Evolutionary conservation across 2,329 filamentous ascomycete species (phyloP).

Genomic region (Didymella sp.): DNA sequence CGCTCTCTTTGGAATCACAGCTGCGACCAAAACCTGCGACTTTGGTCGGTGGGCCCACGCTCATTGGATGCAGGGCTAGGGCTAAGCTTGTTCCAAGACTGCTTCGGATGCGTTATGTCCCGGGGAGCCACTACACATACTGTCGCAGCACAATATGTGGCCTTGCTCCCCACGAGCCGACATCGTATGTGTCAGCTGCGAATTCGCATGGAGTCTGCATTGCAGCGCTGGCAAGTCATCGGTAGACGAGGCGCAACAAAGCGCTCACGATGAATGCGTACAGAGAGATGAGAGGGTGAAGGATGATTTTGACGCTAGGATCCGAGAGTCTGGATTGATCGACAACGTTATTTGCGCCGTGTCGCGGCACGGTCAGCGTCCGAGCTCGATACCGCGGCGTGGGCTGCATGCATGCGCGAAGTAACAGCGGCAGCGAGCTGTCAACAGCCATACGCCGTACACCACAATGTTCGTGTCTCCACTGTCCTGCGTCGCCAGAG

Average conservation of each 20-base stretch:
- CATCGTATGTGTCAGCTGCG: conserved; percentile 14
- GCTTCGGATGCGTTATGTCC: conserved; percentile 45
- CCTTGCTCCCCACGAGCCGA: conserved; percentile 6
- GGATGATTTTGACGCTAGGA: conserved; percentile 7
- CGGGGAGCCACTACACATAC: conserved; percentile 39
- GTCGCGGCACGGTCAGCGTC: conserved; percentile 8
- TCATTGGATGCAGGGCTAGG: conserved; percentile 32
- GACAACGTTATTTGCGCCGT: conserved; percentile 20
- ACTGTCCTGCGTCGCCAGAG: not conserved
- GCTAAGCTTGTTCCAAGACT: conserved; percentile 45
- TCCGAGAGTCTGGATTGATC: conserved; percentile 21
- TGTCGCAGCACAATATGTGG: conserved; percentile 29
- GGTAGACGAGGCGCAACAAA: conserved; percentile 5
- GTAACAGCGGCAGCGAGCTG: not conserved
- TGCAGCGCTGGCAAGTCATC: not conserved
- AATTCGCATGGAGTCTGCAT: conserved; percentile 2
- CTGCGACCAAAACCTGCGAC: conserved; percentile 3
- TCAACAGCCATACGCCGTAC: conserved; percentile 1
- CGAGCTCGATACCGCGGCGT: conserved; percentile 5
- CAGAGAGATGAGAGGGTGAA: conserved; percentile 18
- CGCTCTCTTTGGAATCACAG: conserved; percentile 11
- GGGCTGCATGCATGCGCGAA: conserved; percentile 4
- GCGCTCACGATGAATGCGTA: not conserved
- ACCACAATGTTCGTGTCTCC: not conserved
- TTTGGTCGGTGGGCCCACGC: conserved; percentile 11